Evolutionary conservation across 75 land plant genomes (phyloP), one percentile per base, ranked within the genome.

Genomic region (Gnetum montanum): DNA sequence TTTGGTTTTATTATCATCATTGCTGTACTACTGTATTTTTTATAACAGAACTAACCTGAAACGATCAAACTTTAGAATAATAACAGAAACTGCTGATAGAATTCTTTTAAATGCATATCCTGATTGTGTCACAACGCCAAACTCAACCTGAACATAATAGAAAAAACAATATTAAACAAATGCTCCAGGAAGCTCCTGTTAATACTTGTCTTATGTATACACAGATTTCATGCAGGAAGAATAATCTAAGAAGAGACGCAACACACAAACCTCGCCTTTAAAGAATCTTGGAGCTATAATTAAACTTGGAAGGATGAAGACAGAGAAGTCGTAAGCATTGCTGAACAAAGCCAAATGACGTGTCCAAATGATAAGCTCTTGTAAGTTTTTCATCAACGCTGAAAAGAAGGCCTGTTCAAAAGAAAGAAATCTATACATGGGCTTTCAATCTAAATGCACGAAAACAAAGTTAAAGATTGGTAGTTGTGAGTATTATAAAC

Each of bases 271-370:
- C 78, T 75, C 57, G 26, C 78, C 78, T 53, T 54, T 45, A 44
- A 75, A 75, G 46, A 65, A 75, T 34, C 75, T 59, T 38, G 78
- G 78, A 26, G 78, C 76, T 29, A 75, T 73, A 26, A 75, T 75
- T 27, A 75, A 50, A 56, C 61, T 74, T 26, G 78, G 78, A 37
- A 75, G 46, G 34, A 75, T 72, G 36, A 75, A 45, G 25, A 65
- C 74, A 3, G 77, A 65, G 54, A 73, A 75, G 59, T 75, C 78
- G 45, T 75, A 75, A 13, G 68, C 70, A 60, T 75, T 75, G 64
- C 76, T 75, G 53, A 75, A 75, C 16, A 75, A 54, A 33, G 76
- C 51, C 27, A 75, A 55, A 34, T 75, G 69, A 24, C 76, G 54
- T 43, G 45, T 46, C 78, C 78, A 75, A 27, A 65, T 25, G 27